Percentiles rank a stretch among this genome's conserved stretches.
phyloP scores from a whole-genome alignment of 345 rosid species.

The Fremontodendron californicum region DNA sequence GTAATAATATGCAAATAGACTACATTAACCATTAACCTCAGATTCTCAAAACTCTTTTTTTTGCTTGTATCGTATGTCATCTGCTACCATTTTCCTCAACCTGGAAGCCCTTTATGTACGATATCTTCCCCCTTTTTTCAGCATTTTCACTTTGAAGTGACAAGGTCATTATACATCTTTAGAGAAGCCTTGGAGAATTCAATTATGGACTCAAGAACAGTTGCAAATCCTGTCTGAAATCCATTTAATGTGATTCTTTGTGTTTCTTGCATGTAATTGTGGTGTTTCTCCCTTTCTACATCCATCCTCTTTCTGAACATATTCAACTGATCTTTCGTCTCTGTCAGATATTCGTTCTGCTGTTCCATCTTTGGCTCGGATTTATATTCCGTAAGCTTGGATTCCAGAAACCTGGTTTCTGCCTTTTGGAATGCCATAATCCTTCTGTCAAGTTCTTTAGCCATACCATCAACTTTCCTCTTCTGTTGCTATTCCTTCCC shows the following conservation, averaged over 20 bases:
- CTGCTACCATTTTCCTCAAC: slow-evolving; percentile 34
- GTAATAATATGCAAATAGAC: slow-evolving; percentile 28
- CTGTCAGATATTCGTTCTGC: slow-evolving; percentile 24
- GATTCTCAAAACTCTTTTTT: slow-evolving; percentile 6
- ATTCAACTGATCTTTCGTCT: slow-evolving; percentile 49
- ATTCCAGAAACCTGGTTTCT: slow-evolving; percentile 46
- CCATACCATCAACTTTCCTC: slow-evolving; percentile 60
- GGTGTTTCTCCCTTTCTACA: slow-evolving; percentile 52
- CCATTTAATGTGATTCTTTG: slow-evolving; percentile 53
- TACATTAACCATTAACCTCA: not conserved
- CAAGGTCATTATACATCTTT: slow-evolving; percentile 50
- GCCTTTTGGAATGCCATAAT: slow-evolving; percentile 37
- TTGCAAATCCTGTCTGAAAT: slow-evolving; percentile 46
- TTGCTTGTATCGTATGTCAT: slow-evolving; percentile 23
- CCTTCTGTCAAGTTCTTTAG: slow-evolving; percentile 56
- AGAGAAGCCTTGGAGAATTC: slow-evolving; percentile 52
- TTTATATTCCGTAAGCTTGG: slow-evolving; percentile 36
- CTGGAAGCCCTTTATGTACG: slow-evolving; percentile 31
- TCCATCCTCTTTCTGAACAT: slow-evolving; percentile 44
- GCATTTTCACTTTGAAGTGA: slow-evolving; percentile 29
- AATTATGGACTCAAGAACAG: slow-evolving; percentile 43
- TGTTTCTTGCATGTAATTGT: slow-evolving; percentile 48
- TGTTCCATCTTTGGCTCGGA: slow-evolving; percentile 26
- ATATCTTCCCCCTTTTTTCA: slow-evolving; percentile 23
- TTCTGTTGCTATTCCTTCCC: slow-evolving; percentile 61